A percentile compares a stretch with the other conserved stretches of the same genome.
Conservation (phyloP, 805 yeast species). For the Candida anglica region DNA sequence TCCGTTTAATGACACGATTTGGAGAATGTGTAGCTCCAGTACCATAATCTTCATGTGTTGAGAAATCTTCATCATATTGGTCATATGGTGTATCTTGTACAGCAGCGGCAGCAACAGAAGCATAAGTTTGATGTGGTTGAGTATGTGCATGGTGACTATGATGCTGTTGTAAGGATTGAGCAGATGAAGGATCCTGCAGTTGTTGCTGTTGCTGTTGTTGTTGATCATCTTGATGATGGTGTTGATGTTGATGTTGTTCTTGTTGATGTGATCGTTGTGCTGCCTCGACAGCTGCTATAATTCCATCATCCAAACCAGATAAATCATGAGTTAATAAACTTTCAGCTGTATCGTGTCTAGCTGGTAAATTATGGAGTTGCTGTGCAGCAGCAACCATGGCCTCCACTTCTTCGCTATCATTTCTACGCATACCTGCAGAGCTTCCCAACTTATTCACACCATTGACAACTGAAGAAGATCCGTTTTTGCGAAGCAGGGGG, state of each 20-base stretch:
- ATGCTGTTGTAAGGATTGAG: constrained; percentile 6
- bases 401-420: constrained; percentile 23
- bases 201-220: constrained; percentile 12
- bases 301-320: constrained; percentile 40
- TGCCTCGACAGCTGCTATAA: constrained; percentile 59
- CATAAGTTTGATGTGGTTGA: constrained; percentile 17
- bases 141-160: constrained; percentile 10
- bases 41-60: constrained; percentile 3
- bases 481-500: not conserved
- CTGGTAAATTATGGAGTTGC: constrained; percentile 20
- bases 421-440: not conserved
- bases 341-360: constrained; percentile 24
- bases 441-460: not conserved
- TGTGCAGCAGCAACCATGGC: constrained; percentile 32
- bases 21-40: constrained; percentile 1
- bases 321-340: constrained; percentile 37
- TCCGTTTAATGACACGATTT: constrained; percentile 6
- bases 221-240: constrained; percentile 13
- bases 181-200: constrained; percentile 7
- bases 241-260: constrained; percentile 15
- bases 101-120: constrained; percentile 34
- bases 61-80: constrained; percentile 6
- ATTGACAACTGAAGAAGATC: not conserved
- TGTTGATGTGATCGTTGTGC: constrained; percentile 41
- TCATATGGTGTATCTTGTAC: constrained; percentile 17